Evolutionary conservation across 805 yeast genomes (phyloP), one percentile per base, ranked within the genome.

Genomic region (Isabelozyma gotoi): DNA sequence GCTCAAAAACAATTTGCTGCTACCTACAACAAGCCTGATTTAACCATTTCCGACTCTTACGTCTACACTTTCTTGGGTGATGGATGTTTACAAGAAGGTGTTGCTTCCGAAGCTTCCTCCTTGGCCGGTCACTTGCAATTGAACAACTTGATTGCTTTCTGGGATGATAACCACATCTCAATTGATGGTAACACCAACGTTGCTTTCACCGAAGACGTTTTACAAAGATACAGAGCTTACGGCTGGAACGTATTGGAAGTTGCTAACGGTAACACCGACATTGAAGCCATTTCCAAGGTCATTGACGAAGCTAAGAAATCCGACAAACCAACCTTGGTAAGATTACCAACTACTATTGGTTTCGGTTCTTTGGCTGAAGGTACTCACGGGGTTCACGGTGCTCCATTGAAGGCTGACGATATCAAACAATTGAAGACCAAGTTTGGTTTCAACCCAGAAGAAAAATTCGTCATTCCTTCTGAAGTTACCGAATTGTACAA

Each of bases 71-170:
- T 92, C 76, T 73, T 91, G 48, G 99, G 99, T 75, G 99, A 92
- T 60, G 99, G 98, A 59, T 92, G 99, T 77, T 78, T 92, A 77
- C 85, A 85, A 90, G 99, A 92, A 78, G 99, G 99, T 81, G 89
- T 92, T 51, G 80, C 97, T 48, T 81, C 94, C 47, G 99, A 92
- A 78, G 94, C 97, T 45, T 80, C 81, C 56, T 92, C 99, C 31
- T 73, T 91, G 48, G 99, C 99, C 51, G 99, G 99, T 62, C 99
- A 92, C 74, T 78, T 92, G 70, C 79, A 89, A 77, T 82, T 92
- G 68, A 88, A 87, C 68, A 91, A 91, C 77, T 81, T 92, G 76
- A 89, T 92, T 70, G 90, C 92, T 48, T 82, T 92, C 74, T 92
- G 91, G 82, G 99, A 92, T 68, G 96, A 90, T 77, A 92, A 92